Evolutionary conservation across 805 yeast species (phyloP).

Genomic region (Teunomyces panamensis): DNA sequence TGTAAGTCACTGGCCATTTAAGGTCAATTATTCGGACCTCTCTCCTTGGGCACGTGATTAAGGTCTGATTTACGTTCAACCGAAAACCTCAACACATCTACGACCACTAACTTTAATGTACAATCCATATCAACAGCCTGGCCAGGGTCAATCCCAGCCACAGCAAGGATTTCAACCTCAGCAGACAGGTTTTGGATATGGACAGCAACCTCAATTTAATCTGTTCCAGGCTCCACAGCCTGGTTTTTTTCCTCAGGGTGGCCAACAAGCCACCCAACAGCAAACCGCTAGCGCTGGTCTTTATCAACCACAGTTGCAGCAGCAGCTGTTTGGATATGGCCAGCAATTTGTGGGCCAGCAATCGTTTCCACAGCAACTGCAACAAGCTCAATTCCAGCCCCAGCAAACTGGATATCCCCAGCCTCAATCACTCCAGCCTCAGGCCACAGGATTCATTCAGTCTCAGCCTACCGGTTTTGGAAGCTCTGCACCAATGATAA

Average conservation of each 20-base stretch:
- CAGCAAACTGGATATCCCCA: conserved; percentile 17
- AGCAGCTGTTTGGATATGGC: conserved; percentile 45
- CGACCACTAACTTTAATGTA: conserved; percentile 24
- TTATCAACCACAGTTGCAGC: conserved; percentile 18
- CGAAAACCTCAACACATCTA: conserved; percentile 1
- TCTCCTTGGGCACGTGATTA: neutral
- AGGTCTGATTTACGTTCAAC: neutral
- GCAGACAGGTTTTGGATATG: conserved; percentile 22
- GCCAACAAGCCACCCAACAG: conserved; percentile 7
- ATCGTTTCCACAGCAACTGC: conserved; percentile 17
- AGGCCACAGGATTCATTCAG: conserved; percentile 36
- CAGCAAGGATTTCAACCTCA: conserved; percentile 24
- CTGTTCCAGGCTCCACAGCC: conserved; percentile 2
- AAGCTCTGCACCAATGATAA: conserved; percentile 37
- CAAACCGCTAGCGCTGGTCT: neutral
- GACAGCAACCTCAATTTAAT: conserved; percentile 10
- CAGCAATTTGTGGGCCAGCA: conserved; percentile 13
- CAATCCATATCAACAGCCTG: conserved; percentile 35
- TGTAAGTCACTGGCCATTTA: neutral
- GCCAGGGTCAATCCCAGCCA: conserved; percentile 17
- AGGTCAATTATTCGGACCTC: neutral
- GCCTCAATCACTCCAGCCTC: conserved; percentile 20
- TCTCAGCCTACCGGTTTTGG: conserved; percentile 48
- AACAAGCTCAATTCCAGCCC: conserved; percentile 14
- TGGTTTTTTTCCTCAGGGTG: neutral